Conservation (phyloP, 1,139 yeast genomes). For the Sugiyamaella sp. region DNA sequence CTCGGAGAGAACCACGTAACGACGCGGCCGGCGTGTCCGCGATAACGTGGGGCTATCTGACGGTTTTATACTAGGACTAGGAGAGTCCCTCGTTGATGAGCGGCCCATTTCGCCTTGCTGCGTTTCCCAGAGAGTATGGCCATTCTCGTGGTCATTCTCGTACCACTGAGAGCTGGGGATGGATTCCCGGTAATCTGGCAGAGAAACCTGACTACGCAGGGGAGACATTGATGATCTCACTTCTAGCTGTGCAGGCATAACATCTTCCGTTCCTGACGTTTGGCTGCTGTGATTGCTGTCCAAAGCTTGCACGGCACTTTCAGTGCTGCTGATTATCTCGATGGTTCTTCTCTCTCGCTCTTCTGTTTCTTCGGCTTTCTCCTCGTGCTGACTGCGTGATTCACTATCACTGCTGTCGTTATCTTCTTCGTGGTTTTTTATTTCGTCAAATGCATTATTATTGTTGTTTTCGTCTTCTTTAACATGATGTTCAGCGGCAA, state of each 20-base stretch:
- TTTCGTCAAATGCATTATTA: background rate
- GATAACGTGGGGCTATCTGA: background rate
- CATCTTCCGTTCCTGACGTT: no score
- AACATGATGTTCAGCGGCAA: background rate
- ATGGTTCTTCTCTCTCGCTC: no score
- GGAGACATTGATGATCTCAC: slow-evolving; percentile 7
- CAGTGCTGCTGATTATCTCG: no score
- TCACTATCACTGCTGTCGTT: no score
- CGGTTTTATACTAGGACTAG: background rate
- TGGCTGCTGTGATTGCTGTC: no score
- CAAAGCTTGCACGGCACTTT: no score
- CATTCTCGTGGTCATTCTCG: no score
- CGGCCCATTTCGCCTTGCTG: background rate
- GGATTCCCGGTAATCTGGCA: background rate
- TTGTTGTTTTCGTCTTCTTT: background rate
- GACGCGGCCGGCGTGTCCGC: background rate
- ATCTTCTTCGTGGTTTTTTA: no score
- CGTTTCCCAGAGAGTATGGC: background rate
- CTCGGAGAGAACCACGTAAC: background rate
- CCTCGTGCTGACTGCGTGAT: no score
- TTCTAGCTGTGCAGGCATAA: slow-evolving; percentile 2
- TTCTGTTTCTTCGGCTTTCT: no score
- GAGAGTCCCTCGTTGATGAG: no score
- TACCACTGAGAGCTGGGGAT: slow-evolving; percentile 30
- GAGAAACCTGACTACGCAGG: background rate